These are phyloP conservation scores for Colletotrichum limetticola DNA, from an alignment of 2,329 filamentous ascomycete genomes.

Conservation along the genomic window DNA sequence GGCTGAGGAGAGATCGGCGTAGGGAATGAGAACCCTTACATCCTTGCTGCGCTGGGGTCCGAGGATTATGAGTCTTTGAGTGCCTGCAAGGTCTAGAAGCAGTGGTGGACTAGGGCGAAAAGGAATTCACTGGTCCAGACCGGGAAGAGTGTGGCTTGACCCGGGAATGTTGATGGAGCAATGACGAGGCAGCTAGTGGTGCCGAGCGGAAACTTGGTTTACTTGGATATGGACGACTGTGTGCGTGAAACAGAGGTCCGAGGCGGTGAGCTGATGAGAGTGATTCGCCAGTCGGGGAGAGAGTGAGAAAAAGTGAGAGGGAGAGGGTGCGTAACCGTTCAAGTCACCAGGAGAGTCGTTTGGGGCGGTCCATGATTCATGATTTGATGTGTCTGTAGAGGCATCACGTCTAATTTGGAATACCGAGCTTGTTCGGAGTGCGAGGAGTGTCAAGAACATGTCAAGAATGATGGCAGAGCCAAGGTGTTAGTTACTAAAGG, in stretches of 20 bases:
- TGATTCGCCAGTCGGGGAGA: background rate
- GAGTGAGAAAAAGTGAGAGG: background rate
- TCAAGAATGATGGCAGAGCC: background rate
- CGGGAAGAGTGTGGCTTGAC: slow-evolving; percentile 16
- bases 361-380: slow-evolving; percentile 23
- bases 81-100: slow-evolving; percentile 11
- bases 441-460: background rate
- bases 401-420: slow-evolving; percentile 22
- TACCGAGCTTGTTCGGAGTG: background rate
- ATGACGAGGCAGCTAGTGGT: background rate
- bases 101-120: slow-evolving; percentile 6
- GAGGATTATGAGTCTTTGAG: background rate
- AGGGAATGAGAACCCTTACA: slow-evolving; percentile 14
- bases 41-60: slow-evolving; percentile 3
- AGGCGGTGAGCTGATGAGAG: slow-evolving; percentile 18
- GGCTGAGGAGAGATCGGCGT: slow-evolving; percentile 26
- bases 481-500: background rate
- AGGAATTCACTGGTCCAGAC: slow-evolving; percentile 18
- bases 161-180: slow-evolving; percentile 17
- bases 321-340: slow-evolving; percentile 9
- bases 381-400: background rate
- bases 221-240: background rate
- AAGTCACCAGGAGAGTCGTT: background rate
- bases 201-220: slow-evolving; percentile 8
- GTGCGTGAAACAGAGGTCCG: background rate